Conservation (phyloP, 805 yeast species). For the Schwanniomyces polymorphus region DNA sequence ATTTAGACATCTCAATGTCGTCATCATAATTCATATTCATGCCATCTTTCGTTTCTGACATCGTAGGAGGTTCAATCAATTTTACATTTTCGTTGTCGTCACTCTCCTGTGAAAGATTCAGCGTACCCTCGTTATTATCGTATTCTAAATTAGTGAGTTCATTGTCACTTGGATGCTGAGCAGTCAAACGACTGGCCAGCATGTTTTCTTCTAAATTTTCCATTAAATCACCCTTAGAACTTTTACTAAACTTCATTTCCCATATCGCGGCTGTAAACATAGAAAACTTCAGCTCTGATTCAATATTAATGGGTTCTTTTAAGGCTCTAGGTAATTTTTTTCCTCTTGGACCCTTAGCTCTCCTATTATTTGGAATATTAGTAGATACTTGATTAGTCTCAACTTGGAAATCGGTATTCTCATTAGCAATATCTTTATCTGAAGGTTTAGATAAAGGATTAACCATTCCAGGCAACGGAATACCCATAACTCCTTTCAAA, state of each 20-base stretch:
- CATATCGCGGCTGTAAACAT: constrained; percentile 36
- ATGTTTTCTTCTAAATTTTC: neutral
- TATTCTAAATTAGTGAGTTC: no score
- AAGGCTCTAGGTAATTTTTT: constrained; percentile 65
- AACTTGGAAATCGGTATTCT: constrained; percentile 10
- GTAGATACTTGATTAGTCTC: constrained; percentile 4
- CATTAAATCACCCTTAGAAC: neutral
- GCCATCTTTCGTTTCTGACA: no score
- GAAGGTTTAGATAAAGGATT: constrained; percentile 28
- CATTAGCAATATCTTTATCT: constrained; percentile 9
- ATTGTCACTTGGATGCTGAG: no score
- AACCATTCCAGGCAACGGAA: constrained; percentile 54
- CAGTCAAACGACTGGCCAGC: no score
- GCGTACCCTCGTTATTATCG: no score
- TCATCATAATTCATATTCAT: no score
- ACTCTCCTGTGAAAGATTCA: no score
- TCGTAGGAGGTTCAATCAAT: no score
- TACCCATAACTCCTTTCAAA: constrained; percentile 57
- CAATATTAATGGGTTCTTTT: constrained; percentile 37
- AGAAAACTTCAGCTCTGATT: constrained; percentile 33
- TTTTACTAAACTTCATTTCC: constrained; percentile 21
- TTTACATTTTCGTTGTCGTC: no score
- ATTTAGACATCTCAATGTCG: no score
- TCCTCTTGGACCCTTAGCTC: constrained; percentile 76
- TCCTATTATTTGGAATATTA: constrained; percentile 32